Conservation (phyloP, 352 stramenopile species). For the Pythium guiyangense region DNA sequence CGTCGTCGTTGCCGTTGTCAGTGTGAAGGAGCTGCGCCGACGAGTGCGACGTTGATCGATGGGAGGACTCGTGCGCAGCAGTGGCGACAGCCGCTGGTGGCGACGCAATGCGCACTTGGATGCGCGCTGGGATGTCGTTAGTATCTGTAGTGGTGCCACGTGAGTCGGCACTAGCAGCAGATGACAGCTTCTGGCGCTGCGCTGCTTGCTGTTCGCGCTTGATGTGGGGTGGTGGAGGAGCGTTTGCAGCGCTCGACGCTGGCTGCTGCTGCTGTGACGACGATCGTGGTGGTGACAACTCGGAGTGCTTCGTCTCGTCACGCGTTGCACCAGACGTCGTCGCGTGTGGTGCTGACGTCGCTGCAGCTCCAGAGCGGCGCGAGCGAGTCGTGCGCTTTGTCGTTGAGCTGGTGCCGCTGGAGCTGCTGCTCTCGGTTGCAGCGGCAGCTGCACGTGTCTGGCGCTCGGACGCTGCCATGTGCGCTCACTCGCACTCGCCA, state of each 20-base stretch:
- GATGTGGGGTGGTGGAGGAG: too few relatives aligned
- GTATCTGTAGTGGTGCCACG: too few relatives aligned
- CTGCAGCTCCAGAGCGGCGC: too few relatives aligned
- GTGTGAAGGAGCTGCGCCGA: background rate
- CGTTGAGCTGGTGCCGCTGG: background rate
- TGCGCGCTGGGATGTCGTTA: background rate
- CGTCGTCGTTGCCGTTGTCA: background rate
- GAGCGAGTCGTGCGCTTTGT: background rate
- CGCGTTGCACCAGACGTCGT: background rate
- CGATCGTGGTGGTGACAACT: too few relatives aligned
- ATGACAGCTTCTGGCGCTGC: background rate
- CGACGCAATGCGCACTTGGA: slow-evolving; percentile 9
- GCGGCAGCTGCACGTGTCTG: too few relatives aligned
- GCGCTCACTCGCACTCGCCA: too few relatives aligned
- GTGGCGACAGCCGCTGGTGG: background rate
- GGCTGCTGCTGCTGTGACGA: background rate
- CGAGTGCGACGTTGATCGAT: background rate
- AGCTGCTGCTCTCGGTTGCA: background rate
- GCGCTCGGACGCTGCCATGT: background rate
- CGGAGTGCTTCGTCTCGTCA: background rate
- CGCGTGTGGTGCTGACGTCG: too few relatives aligned
- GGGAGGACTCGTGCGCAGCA: too few relatives aligned
- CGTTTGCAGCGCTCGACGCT: background rate
- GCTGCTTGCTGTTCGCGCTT: background rate
- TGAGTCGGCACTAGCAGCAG: too few relatives aligned